phyloP scores from a whole-genome alignment of 106 monocot genomes.

The Cymbidium sinense region DNA sequence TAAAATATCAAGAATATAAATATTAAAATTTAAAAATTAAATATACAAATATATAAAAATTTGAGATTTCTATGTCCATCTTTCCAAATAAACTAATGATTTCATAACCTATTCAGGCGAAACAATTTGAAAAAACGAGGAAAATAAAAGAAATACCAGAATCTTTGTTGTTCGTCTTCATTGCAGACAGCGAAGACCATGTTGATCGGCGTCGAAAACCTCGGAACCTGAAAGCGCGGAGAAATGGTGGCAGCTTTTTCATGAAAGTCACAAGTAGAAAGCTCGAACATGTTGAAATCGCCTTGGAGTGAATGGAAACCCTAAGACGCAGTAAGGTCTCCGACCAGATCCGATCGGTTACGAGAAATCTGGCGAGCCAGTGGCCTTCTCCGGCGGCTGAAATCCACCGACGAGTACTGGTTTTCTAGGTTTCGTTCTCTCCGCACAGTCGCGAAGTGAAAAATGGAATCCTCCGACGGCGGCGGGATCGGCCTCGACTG shows the following conservation, averaged over 20 bases:
- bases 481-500: conserved; percentile 29
- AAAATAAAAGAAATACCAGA: not conserved
- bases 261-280: not conserved
- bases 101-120: not conserved
- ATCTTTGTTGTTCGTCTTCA: not conserved
- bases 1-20: too few relatives aligned
- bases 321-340: not conserved
- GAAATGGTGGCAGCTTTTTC: not conserved
- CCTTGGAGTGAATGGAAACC: conserved; percentile 33
- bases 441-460: not conserved
- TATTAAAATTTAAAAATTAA: too few relatives aligned
- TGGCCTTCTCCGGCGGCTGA: conserved; percentile 30
- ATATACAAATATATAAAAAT: too few relatives aligned
- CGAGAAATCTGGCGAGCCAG: not conserved
- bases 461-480: conserved; percentile 20
- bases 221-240: not conserved
- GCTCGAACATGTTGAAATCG: not conserved
- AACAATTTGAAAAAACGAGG: not conserved
- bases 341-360: conserved; percentile 15
- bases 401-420: not conserved
- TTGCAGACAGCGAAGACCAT: conserved; percentile 3
- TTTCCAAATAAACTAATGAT: not conserved
- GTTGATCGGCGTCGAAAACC: not conserved
- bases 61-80: too few relatives aligned
- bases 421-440: not conserved